Conservation (phyloP, 495 filamentous ascomycete genomes). For the Terfezia boudieri region DNA sequence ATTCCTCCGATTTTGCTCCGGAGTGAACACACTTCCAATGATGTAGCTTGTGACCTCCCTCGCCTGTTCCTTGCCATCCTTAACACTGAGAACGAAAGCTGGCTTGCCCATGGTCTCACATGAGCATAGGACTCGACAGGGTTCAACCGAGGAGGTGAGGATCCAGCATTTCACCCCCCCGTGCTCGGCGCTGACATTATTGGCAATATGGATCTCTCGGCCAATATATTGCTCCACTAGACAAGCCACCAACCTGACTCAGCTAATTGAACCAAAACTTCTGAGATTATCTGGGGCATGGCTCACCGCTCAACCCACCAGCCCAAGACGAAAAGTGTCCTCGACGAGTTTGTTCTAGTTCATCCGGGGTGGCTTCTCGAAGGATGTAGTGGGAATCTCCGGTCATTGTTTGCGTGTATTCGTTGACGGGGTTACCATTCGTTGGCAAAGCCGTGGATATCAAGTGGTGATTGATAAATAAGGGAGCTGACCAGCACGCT, state of each 20-base stretch:
- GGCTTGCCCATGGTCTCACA: slow-evolving; percentile 70
- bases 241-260: not conserved
- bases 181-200: slow-evolving; percentile 43
- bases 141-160: slow-evolving; percentile 35
- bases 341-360: slow-evolving; percentile 9
- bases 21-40: slow-evolving; percentile 70
- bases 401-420: too few species aligned
- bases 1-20: slow-evolving; percentile 42
- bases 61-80: slow-evolving; percentile 23
- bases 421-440: too few species aligned
- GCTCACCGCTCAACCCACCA: slow-evolving; percentile 3
- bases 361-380: slow-evolving; percentile 19
- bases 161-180: slow-evolving; percentile 73
- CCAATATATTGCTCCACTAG: slow-evolving; percentile 42
- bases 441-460: too few species aligned
- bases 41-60: slow-evolving; percentile 52
- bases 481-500: too few species aligned
- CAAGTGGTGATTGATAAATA: too few species aligned
- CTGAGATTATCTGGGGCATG: not conserved
- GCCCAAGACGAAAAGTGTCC: slow-evolving; percentile 12
- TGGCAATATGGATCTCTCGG: slow-evolving; percentile 49
- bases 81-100: slow-evolving; percentile 29
- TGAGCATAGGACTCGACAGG: slow-evolving; percentile 41
- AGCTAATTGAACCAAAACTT: not conserved
- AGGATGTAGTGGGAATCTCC: slow-evolving; percentile 8